Base-by-base conservation (phyloP, 805 yeast genomes). In the Yarrowia osloensis region DNA sequence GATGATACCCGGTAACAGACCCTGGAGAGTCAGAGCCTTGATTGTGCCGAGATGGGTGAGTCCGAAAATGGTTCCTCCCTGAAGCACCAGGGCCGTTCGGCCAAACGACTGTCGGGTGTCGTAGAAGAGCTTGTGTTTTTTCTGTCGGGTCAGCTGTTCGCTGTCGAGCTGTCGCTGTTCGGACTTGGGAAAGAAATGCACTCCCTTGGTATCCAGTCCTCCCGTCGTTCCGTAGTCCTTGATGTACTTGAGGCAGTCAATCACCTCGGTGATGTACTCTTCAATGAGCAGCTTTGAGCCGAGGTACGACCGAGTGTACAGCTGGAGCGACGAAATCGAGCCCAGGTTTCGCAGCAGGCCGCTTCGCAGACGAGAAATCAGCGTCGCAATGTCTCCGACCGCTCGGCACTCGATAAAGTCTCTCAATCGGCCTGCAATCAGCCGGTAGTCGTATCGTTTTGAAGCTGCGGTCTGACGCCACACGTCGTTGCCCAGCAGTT, bases 1-100 rank as follows among this genome's bases (percentile, higher is more conserved):
- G 24, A 94, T 86, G 2, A 95, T 89, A 47, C 89, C 79, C 0
- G 99, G 99, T 63, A 95, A 79, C 42, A 93, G 78, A 0, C 89
- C 88, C 70, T 88, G 86, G 70, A 84, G 83, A 69, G 88, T 84
- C n/a, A 95, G 80, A 0, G 95, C 94, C 70, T 89, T 88, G 9
- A 94, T 90, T 1, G 93, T 97, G 1, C 99, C 99, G 39, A 95
- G 75, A 76, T 95, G 99, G 73, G 97, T 93, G 69, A 95, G 79
- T 0, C 99, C 98, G 78, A 94, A 95, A 24, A 95, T 78, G 0
- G 98, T 89, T 1, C 99, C 98, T 31, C 99, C 99, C 77, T 95
- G 98, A 28, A 95, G 79, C 42, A 94, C 85, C 67, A 95, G 80
- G 0, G 98, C 98, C 0, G 98, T 91, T 57, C 91, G 85, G 0